phyloP scores from a whole-genome alignment of 2,329 filamentous ascomycete genomes.

The Pseudocercospora fuligena region DNA sequence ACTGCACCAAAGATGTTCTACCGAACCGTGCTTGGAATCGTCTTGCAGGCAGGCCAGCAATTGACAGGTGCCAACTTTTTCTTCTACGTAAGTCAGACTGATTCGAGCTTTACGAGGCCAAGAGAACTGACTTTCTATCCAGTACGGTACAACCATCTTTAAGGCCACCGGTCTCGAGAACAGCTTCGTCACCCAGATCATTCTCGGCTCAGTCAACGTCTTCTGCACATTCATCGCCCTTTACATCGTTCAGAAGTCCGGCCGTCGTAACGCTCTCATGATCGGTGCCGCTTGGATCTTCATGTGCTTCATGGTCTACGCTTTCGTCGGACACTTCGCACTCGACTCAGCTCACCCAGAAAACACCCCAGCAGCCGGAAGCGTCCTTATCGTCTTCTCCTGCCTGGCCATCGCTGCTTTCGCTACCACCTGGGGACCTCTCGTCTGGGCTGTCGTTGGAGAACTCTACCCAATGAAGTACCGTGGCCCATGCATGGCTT shows the following conservation, averaged over 20 bases:
- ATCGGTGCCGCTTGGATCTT: slow-evolving; percentile 49
- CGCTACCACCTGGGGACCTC: slow-evolving; percentile 43
- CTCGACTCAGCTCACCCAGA: slow-evolving; percentile 27
- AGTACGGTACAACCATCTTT: slow-evolving; percentile 49
- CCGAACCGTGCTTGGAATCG: slow-evolving; percentile 39
- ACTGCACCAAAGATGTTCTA: slow-evolving; percentile 38
- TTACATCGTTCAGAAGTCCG: slow-evolving; percentile 55
- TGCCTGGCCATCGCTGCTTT: slow-evolving; percentile 44
- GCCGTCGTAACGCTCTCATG: slow-evolving; percentile 54
- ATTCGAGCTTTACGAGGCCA: background rate
- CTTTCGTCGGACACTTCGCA: slow-evolving; percentile 39
- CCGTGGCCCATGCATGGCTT: slow-evolving; percentile 50
- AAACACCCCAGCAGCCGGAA: slow-evolving; percentile 37
- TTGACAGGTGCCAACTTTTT: slow-evolving; percentile 50
- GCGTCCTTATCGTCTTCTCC: slow-evolving; percentile 43
- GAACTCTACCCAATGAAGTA: slow-evolving; percentile 45
- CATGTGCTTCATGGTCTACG: slow-evolving; percentile 67
- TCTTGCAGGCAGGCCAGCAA: slow-evolving; percentile 41
- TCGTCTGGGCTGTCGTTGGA: slow-evolving; percentile 43
- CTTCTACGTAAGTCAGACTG: slow-evolving; percentile 30
- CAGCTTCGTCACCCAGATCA: slow-evolving; percentile 53
- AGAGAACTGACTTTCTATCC: slow-evolving; percentile 14
- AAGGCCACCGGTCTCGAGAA: slow-evolving; percentile 41
- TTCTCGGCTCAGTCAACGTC: slow-evolving; percentile 56
- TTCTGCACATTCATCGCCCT: slow-evolving; percentile 54